Base-by-base conservation (phyloP, 805 yeast species). In the Pichia cephalocereana region DNA sequence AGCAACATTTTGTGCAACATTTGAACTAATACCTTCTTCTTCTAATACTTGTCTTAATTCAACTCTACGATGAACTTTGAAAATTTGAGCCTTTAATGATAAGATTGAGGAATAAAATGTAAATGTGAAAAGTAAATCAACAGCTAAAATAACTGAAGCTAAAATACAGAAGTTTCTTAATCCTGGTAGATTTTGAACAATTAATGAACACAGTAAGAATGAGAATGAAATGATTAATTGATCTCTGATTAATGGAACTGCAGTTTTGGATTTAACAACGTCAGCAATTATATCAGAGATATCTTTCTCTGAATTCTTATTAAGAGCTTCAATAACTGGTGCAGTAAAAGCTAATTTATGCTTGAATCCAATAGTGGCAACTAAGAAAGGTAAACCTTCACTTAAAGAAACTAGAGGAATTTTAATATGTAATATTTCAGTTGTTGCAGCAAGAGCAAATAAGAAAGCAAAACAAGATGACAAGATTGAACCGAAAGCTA, bases 311-410 rank as follows among this genome's bases (percentile, higher is more conserved):
- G 59, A 50, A 27, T 58, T 51, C 7, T 57, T 46, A 34, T 59
- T 58, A 15, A 73, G 62, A 28, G 75, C 69, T 38, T 67, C 64
- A 57, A 77, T 59, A 26, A 83, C 81, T 42, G 77, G 75, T 19
- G 75, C 68, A 1, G 96, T 83, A 53, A 89, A 74, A 12, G 79
- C 71, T 18, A 87, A 77, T 59, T 90, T 88, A 63, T 86, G 85
- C 62, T 87, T 89, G 67, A 91, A 91, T 2, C 98, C 99, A 60
- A 91, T 79, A 6, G 88, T 82, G 19, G 95, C 88, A 23, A 91
- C 95, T 60, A 91, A 75, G 66, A 91, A 91, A 23, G 99, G 99
- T 42, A 91, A 68, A 34, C 97, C 97, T 68, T 91, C 97, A 49
- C 89, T 78, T 54, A 91, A 71, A 47, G 86, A 79, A 47, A 86